Percentiles rank a stretch among this genome's conserved stretches.
Evolutionary conservation across 1,284 basidiomycete genomes (phyloP).

Genomic region (Stereum hirsutum): DNA sequence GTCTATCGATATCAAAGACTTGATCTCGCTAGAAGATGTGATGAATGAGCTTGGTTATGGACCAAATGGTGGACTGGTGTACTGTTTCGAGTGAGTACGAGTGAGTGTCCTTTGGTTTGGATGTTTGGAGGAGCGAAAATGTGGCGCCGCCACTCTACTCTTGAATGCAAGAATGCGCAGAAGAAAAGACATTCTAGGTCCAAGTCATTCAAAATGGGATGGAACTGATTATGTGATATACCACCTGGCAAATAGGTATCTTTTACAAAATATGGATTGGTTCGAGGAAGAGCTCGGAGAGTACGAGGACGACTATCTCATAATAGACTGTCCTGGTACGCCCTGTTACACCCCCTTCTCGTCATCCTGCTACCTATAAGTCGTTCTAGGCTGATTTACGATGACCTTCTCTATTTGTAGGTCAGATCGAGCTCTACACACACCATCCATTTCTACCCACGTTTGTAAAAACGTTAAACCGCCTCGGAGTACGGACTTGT

Average conservation of each 20-base stretch:
- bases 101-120: slow-evolving; percentile 36
- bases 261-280: slow-evolving; percentile 98
- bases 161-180: too few species aligned
- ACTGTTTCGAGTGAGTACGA: slow-evolving; percentile 99
- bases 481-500: slow-evolving; percentile 72
- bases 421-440: slow-evolving; percentile 98
- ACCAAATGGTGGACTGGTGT: slow-evolving; percentile 95
- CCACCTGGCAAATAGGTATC: slow-evolving; percentile 52
- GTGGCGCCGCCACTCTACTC: too few species aligned
- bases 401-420: slow-evolving; percentile 26
- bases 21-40: slow-evolving; percentile 91
- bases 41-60: slow-evolving; percentile 96
- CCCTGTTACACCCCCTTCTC: not conserved
- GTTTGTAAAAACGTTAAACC: slow-evolving; percentile 65
- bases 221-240: too few species aligned
- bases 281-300: slow-evolving; percentile 94
- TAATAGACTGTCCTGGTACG: slow-evolving; percentile 95
- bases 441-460: slow-evolving; percentile 95
- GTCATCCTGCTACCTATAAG: not conserved
- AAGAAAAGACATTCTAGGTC: too few species aligned
- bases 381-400: too few species aligned
- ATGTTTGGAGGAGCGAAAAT: not conserved
- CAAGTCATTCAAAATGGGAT: too few species aligned
- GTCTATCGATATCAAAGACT: slow-evolving; percentile 89
- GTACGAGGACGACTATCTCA: slow-evolving; percentile 95